A percentile compares a stretch with the other conserved stretches of the same genome.
Conservation (phyloP, 129 eudicot genomes). For the carrot (Daucus carota) region DH1_v3.0 NC_030383.2:6108001-6108500, state of each 20-base stretch:
- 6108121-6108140: conserved; percentile 69
- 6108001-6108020: not conserved
- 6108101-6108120: conserved; percentile 32
- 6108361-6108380: not conserved
- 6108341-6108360: not conserved
- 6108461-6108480: not conserved
- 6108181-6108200: not conserved
- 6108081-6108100: conserved; percentile 19
- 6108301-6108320: conserved; percentile 66
- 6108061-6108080: conserved; percentile 45
- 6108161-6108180: not conserved
- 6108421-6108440: not conserved
- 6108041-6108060: not conserved
- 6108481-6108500: not conserved
- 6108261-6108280: conserved; percentile 68
- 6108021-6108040: not conserved
- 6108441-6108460: not conserved
- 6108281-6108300: conserved; percentile 83
- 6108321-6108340: conserved; percentile 27
- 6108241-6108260: conserved; percentile 63
- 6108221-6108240: not conserved
- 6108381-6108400: not conserved
- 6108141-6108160: not conserved
- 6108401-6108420: not conserved
- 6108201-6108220: not conserved